These are phyloP conservation scores for Coemansia sp. DNA, from an alignment of 192 early-diverging fungal genomes.

Conservation along the genomic window DNA sequence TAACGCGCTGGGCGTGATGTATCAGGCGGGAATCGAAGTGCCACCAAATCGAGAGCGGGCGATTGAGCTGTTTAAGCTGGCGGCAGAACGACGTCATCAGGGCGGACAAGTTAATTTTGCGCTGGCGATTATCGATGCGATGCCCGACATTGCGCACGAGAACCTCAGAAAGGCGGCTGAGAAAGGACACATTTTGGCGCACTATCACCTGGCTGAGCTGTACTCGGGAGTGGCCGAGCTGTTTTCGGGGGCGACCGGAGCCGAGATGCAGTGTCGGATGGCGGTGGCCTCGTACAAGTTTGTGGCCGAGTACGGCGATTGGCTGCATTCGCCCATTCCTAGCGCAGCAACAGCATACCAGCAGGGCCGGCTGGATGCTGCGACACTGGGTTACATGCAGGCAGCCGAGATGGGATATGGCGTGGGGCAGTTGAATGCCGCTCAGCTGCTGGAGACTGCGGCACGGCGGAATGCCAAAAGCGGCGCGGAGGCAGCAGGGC, in stretches of 20 bases:
- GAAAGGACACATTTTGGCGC: slow-evolving; percentile 70
- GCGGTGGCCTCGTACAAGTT: slow-evolving; percentile 76
- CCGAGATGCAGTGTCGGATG: slow-evolving; percentile 59
- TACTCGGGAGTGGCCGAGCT: slow-evolving; percentile 58
- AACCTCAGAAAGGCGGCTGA: slow-evolving; percentile 63
- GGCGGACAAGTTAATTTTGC: slow-evolving; percentile 81
- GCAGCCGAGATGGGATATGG: slow-evolving; percentile 91
- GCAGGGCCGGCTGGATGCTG: slow-evolving; percentile 66
- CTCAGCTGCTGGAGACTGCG: slow-evolving; percentile 76
- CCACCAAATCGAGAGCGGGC: slow-evolving; percentile 60
- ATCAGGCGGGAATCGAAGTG: slow-evolving; percentile 64
- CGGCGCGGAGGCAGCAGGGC: neutral
- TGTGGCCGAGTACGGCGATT: slow-evolving; percentile 83
- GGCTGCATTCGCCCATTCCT: slow-evolving; percentile 70
- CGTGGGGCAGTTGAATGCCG: slow-evolving; percentile 85
- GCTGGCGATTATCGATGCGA: slow-evolving; percentile 16
- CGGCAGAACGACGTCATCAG: slow-evolving; percentile 67
- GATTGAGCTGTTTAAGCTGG: slow-evolving; percentile 63
- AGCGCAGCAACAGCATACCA: slow-evolving; percentile 59
- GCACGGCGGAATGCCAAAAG: neutral
- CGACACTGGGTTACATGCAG: slow-evolving; percentile 71
- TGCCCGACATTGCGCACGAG: slow-evolving; percentile 53
- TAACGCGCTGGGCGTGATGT: slow-evolving; percentile 84
- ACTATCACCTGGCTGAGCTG: slow-evolving; percentile 79
- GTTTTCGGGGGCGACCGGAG: slow-evolving; percentile 34